Conservation (phyloP, 495 filamentous ascomycete species). For the Penicilliopsis zonata region DNA sequence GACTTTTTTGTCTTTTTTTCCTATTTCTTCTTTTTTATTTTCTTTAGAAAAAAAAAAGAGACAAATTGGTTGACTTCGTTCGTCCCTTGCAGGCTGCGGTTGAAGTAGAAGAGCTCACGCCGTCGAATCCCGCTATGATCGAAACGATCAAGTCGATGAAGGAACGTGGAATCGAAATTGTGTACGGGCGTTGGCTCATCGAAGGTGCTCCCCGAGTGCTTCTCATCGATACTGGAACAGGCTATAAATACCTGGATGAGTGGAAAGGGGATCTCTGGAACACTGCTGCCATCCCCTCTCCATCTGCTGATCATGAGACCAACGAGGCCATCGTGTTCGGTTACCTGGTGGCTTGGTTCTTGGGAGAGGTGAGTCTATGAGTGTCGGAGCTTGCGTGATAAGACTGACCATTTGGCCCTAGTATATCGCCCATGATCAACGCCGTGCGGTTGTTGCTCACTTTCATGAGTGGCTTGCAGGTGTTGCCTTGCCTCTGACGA, state of each 20-base stretch:
- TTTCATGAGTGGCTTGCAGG: slow-evolving; percentile 99
- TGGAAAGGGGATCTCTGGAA: slow-evolving; percentile 98
- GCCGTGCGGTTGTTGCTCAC: slow-evolving; percentile 84
- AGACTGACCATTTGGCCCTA: slow-evolving; percentile 19
- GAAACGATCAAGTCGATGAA: slow-evolving; percentile 83
- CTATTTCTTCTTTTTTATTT: slow-evolving; percentile 1
- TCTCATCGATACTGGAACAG: slow-evolving; percentile 89
- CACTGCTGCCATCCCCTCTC: slow-evolving; percentile 80
- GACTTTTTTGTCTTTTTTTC: too few relatives aligned
- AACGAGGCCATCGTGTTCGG: slow-evolving; percentile 98
- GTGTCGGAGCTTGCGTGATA: neutral
- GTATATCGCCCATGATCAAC: slow-evolving; percentile 88
- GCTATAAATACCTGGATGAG: slow-evolving; percentile 82
- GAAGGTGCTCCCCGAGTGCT: slow-evolving; percentile 90
- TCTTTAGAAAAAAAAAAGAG: neutral
- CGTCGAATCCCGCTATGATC: slow-evolving; percentile 66
- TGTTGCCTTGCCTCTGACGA: slow-evolving; percentile 86
- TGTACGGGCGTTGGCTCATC: slow-evolving; percentile 96
- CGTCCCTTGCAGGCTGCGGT: slow-evolving; percentile 57
- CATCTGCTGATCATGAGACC: slow-evolving; percentile 84
- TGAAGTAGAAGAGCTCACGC: slow-evolving; percentile 86
- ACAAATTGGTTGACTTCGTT: neutral
- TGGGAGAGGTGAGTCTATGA: slow-evolving; percentile 66
- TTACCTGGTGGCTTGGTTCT: slow-evolving; percentile 94
- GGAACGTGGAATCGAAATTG: slow-evolving; percentile 74